phyloP scores from a whole-genome alignment of 176 grass and related monocot genomes.

The Oryza glumipatula region DNA sequence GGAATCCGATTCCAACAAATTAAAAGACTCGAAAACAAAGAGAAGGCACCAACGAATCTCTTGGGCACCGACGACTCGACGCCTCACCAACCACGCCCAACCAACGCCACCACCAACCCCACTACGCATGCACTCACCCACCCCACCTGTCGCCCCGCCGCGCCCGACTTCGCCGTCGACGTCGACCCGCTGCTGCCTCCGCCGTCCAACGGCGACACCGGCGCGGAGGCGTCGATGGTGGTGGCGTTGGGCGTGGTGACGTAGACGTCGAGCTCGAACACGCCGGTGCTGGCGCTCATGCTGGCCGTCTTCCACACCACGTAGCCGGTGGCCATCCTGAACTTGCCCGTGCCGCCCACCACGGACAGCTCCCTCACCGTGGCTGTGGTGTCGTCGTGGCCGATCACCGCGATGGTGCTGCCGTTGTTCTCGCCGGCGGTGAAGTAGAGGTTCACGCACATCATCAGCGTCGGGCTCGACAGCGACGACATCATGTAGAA shows the following conservation, averaged over 20 bases:
- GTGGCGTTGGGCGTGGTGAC: not conserved
- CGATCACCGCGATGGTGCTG: slow-evolving; percentile 50
- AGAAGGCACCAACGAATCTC: not conserved
- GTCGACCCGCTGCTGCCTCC: not conserved
- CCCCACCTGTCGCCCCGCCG: not conserved
- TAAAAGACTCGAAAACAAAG: too few relatives aligned
- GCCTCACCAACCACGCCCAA: slow-evolving; percentile 26
- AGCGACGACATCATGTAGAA: slow-evolving; percentile 39
- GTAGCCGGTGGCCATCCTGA: slow-evolving; percentile 54
- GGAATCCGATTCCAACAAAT: too few relatives aligned
- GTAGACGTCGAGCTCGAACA: slow-evolving; percentile 48
- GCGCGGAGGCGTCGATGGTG: not conserved
- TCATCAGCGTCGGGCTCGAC: slow-evolving; percentile 5
- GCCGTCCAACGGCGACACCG: not conserved
- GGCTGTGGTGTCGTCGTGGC: slow-evolving; percentile 24
- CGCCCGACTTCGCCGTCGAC: not conserved
- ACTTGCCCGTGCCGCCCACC: slow-evolving; percentile 56
- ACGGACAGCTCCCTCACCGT: slow-evolving; percentile 49
- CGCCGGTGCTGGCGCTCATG: not conserved
- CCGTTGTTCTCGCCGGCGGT: slow-evolving; percentile 45
- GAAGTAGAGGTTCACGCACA: slow-evolving; percentile 48
- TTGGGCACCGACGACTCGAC: slow-evolving; percentile 4
- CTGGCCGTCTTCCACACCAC: slow-evolving; percentile 42
- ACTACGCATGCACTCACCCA: slow-evolving; percentile 14
- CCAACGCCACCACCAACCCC: not conserved